Percentiles rank a stretch among this genome's conserved stretches.
These are phyloP conservation scores for Serendipita indica DNA, from an alignment of 768 basidiomycete species.

Conservation along the genomic window DNA sequence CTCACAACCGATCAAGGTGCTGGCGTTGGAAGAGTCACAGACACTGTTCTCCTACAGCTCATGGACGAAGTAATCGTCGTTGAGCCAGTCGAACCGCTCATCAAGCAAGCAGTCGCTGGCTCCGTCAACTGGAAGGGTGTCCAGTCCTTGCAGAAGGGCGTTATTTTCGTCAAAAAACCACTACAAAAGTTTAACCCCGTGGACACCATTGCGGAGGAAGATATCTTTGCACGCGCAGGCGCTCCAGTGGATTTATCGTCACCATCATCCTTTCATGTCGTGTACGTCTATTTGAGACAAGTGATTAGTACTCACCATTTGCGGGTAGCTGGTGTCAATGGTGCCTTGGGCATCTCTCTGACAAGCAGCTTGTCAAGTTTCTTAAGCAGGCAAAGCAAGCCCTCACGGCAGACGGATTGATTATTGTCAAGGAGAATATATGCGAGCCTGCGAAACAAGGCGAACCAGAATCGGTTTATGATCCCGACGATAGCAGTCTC, in stretches of 20 bases:
- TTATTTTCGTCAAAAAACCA: slow-evolving; percentile 63
- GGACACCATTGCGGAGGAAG: slow-evolving; percentile 24
- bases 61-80: slow-evolving; percentile 76
- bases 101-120: slow-evolving; percentile 47
- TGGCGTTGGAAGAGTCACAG: slow-evolving; percentile 85
- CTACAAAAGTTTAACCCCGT: slow-evolving; percentile 72
- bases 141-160: slow-evolving; percentile 45
- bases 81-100: slow-evolving; percentile 72
- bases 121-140: slow-evolving; percentile 52
- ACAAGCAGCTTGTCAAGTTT: slow-evolving; percentile 64
- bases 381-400: slow-evolving; percentile 47
- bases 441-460: slow-evolving; percentile 37
- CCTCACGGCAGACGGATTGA: slow-evolving; percentile 41
- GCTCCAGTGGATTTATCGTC: slow-evolving; percentile 31
- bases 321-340: no score
- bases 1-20: slow-evolving; percentile 32
- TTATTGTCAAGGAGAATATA: slow-evolving; percentile 87
- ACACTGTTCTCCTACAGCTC: slow-evolving; percentile 77
- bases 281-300: no score
- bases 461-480: slow-evolving; percentile 43
- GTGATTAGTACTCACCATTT: no score
- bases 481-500: slow-evolving; percentile 77
- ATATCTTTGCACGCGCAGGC: slow-evolving; percentile 30
- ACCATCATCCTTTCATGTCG: no score
- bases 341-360: slow-evolving; percentile 80